Percentiles rank a stretch among this genome's conserved stretches.
These are phyloP conservation scores for Rhodotorula sphaerocarpa DNA, from an alignment of 768 basidiomycete species.

Conservation along the genomic window DNA sequence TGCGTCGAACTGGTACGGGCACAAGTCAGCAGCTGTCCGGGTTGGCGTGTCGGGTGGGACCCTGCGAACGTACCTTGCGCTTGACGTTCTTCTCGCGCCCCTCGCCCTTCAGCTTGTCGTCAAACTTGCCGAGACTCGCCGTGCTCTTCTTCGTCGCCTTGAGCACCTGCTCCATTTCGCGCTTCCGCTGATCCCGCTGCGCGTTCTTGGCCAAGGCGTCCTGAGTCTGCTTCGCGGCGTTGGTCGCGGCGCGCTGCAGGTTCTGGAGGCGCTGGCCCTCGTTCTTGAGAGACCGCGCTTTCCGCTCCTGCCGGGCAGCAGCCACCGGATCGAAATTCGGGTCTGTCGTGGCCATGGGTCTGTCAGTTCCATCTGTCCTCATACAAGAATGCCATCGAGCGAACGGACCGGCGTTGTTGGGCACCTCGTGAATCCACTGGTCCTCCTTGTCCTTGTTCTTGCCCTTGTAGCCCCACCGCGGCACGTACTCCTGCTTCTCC, in stretches of 20 bases:
- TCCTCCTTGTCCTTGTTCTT: slow-evolving; percentile 80
- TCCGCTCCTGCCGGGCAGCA: slow-evolving; percentile 66
- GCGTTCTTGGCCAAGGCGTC: slow-evolving; percentile 32
- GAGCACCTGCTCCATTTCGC: slow-evolving; percentile 66
- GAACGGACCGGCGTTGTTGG: slow-evolving; percentile 72
- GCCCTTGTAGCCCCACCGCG: slow-evolving; percentile 72
- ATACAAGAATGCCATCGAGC: slow-evolving; percentile 18
- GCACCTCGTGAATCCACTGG: slow-evolving; percentile 89
- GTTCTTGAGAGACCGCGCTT: slow-evolving; percentile 75
- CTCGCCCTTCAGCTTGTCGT: slow-evolving; percentile 81
- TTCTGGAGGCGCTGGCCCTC: slow-evolving; percentile 67
- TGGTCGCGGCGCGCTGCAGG: slow-evolving; percentile 52
- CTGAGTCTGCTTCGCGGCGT: slow-evolving; percentile 34
- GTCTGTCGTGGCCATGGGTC: slow-evolving; percentile 47
- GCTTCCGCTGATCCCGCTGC: slow-evolving; percentile 54
- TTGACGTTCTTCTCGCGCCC: slow-evolving; percentile 77
- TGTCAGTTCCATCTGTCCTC: not conserved
- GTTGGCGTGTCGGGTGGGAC: too few species aligned
- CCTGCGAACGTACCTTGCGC: slow-evolving; percentile 75
- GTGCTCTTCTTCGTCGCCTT: slow-evolving; percentile 73
- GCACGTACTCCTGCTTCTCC: slow-evolving; percentile 84
- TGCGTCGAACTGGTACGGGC: slow-evolving; percentile 63
- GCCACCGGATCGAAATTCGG: slow-evolving; percentile 71
- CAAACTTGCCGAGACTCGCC: slow-evolving; percentile 88
- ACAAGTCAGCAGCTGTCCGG: not conserved